phyloP scores from a whole-genome alignment of 225 moss, liverwort and hornwort species.

The Lunularia cruciata region DNA sequence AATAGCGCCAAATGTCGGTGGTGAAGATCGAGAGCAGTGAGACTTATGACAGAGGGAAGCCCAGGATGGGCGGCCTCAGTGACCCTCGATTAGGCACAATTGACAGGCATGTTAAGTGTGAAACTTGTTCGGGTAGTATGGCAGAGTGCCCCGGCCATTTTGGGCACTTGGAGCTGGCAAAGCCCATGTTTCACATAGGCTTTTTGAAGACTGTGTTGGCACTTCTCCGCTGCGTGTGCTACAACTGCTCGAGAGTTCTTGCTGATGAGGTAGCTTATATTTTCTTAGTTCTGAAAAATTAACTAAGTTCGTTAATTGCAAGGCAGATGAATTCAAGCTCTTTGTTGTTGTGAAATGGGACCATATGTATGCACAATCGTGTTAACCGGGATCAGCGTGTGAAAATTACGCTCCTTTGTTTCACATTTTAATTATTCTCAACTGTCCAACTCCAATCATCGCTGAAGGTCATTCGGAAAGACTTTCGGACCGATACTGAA shows the following conservation, averaged over 20 bases:
- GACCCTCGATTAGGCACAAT: conserved; percentile 95
- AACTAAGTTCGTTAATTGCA: no score
- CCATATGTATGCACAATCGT: no score
- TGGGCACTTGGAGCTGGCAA: conserved; percentile 96
- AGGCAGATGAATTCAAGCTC: no score
- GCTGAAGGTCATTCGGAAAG: no score
- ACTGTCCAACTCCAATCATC: no score
- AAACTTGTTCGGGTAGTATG: conserved; percentile 97
- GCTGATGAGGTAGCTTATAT: conserved; percentile 92
- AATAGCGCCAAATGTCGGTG: conserved; percentile 97
- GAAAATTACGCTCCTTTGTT: no score
- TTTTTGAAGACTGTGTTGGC: conserved; percentile 93
- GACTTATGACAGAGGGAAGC: conserved; percentile 98
- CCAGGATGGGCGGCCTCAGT: conserved; percentile 92
- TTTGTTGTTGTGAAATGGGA: no score
- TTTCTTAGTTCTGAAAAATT: no score
- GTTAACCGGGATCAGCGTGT: no score
- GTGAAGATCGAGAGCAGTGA: conserved; percentile 99
- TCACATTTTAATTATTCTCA: no score
- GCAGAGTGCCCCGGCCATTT: conserved; percentile 99
- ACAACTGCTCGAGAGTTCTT: conserved; percentile 81
- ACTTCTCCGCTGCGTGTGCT: conserved; percentile 94
- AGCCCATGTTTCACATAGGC: conserved; percentile 99
- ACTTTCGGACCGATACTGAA: no score
- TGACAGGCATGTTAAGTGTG: conserved; percentile 95